Evolutionary conservation across 1,139 yeast species (phyloP).

Genomic region (Suhomyces taliae): DNA sequence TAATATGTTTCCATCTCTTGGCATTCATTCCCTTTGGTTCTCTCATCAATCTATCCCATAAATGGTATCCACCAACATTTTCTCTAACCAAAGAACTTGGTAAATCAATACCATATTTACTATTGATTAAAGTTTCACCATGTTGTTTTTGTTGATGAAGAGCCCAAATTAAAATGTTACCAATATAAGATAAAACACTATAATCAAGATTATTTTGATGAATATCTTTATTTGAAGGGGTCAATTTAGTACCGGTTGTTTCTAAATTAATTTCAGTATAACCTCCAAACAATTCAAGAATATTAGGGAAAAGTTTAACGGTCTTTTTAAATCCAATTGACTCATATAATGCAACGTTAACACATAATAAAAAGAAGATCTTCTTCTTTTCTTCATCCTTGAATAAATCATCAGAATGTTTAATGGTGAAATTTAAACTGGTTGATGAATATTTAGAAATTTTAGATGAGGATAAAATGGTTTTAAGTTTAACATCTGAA

Average conservation of each 20-base stretch:
- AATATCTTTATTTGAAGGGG: conserved; percentile 35
- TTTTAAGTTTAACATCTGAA: conserved; percentile 43
- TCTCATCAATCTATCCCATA: conserved; percentile 45
- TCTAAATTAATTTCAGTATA: conserved; percentile 38
- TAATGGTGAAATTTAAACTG: conserved; percentile 28
- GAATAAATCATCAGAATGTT: conserved; percentile 30
- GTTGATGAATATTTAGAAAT: conserved; percentile 35
- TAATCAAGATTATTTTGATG: conserved; percentile 44
- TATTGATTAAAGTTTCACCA: conserved; percentile 18
- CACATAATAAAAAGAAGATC: conserved; percentile 34
- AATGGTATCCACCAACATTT: conserved; percentile 43
- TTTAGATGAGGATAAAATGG: conserved; percentile 33
- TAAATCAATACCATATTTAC: conserved; percentile 22
- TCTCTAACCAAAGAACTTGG: conserved; percentile 22
- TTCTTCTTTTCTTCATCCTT: conserved; percentile 23
- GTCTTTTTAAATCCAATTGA: conserved; percentile 39
- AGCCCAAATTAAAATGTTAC: conserved; percentile 46
- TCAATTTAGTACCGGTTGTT: conserved; percentile 36
- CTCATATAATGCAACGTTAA: conserved; percentile 41
- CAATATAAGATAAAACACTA: conserved; percentile 39
- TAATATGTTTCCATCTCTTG: conserved; percentile 48
- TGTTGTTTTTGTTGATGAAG: conserved; percentile 26
- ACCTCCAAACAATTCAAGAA: conserved; percentile 31
- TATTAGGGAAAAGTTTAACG: conserved; percentile 26
- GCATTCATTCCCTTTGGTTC: conserved; percentile 38